Evolutionary conservation across 176 grass and related monocot species (phyloP).

Genomic region (Oryza nivara): DNA sequence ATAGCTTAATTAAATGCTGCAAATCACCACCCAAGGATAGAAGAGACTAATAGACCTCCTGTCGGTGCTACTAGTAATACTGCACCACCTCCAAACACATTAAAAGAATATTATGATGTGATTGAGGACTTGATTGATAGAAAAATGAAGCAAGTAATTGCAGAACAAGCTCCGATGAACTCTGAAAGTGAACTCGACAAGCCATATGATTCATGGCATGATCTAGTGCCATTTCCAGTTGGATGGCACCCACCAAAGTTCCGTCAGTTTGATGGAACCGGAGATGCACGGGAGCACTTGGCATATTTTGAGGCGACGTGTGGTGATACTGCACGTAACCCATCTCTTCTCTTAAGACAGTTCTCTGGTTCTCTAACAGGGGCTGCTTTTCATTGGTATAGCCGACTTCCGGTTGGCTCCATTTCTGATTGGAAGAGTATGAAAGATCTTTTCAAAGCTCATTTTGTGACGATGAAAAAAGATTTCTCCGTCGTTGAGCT

Average conservation of each 20-base stretch:
- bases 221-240: not conserved
- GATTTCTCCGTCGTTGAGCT: too few species aligned
- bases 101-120: not conserved
- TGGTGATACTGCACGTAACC: not conserved
- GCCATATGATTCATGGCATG: constrained; percentile 31
- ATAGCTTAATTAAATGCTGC: too few species aligned
- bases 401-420: not conserved
- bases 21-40: not conserved
- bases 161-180: not conserved
- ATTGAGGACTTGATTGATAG: not conserved
- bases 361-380: not conserved
- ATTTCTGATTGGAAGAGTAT: not conserved
- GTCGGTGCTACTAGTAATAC: not conserved
- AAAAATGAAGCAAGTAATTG: not conserved
- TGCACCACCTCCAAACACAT: not conserved
- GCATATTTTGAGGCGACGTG: constrained; percentile 2
- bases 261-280: not conserved
- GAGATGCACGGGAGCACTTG: not conserved
- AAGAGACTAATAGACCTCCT: too few species aligned
- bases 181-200: constrained; percentile 16
- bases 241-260: constrained; percentile 29
- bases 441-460: constrained; percentile 17
- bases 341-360: not conserved
- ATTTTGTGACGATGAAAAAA: not conserved
- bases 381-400: constrained; percentile 14